Evolutionary conservation across 495 filamentous ascomycete species (phyloP).

Genomic region (Cudoniella acicularis): DNA sequence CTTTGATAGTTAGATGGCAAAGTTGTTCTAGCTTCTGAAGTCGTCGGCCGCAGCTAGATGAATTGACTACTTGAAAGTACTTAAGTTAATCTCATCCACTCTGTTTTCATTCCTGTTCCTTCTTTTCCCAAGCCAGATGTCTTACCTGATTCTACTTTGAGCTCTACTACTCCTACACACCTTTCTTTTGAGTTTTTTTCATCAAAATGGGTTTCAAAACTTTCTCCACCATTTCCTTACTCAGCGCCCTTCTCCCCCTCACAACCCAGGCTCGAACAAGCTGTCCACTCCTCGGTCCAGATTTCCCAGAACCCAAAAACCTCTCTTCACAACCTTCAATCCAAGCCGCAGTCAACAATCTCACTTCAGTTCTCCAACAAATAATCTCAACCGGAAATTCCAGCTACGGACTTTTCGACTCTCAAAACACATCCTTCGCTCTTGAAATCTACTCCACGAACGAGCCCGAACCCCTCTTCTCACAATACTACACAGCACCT

Average conservation of each 20-base stretch:
- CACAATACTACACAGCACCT: constrained; percentile 45
- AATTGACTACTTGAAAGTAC: too few relatives aligned
- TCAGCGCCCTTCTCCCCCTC: constrained; percentile 14
- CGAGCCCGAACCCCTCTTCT: constrained; percentile 36
- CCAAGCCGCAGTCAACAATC: constrained; percentile 32
- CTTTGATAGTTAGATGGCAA: too few relatives aligned
- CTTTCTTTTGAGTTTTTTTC: too few relatives aligned
- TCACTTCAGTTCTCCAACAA: constrained; percentile 31
- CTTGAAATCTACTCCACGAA: constrained; percentile 48
- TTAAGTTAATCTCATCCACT: too few relatives aligned
- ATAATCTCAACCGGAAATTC: constrained; percentile 22
- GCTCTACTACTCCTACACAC: too few relatives aligned
- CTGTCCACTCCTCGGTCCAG: constrained; percentile 48
- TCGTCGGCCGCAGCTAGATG: too few relatives aligned
- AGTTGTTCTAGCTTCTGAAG: too few relatives aligned
- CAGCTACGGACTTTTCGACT: constrained; percentile 30
- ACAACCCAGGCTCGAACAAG: constrained; percentile 27
- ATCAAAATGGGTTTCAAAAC: constrained; percentile 1
- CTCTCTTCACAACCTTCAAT: constrained; percentile 33
- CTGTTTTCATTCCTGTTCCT: too few relatives aligned
- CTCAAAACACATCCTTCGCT: constrained; percentile 47
- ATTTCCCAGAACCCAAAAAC: constrained; percentile 40
- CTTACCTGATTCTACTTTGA: too few relatives aligned
- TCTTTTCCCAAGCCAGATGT: too few relatives aligned
- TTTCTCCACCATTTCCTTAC: background rate